Evolutionary conservation across 176 grass and related monocot species (phyloP).

Genomic region (Oropetium thomaeum): DNA sequence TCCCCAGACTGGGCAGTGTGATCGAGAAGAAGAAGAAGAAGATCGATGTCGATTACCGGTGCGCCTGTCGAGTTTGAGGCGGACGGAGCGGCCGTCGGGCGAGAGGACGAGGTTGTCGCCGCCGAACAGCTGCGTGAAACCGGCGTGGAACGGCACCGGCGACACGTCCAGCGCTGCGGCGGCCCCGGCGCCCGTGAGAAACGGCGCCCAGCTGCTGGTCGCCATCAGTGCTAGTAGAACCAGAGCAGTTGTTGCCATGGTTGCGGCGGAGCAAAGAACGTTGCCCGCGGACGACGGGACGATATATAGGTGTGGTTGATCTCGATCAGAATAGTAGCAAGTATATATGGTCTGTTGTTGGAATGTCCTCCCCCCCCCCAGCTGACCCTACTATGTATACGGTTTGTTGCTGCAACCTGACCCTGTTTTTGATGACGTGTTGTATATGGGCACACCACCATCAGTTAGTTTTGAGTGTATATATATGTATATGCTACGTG

Average conservation of each 20-base stretch:
- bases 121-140: slow-evolving; percentile 65
- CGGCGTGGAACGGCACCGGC: slow-evolving; percentile 55
- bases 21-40: neutral
- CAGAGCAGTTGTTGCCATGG: neutral
- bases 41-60: slow-evolving; percentile 46
- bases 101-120: slow-evolving; percentile 60
- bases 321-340: too few relatives aligned
- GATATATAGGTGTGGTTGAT: too few relatives aligned
- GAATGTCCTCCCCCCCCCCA: too few relatives aligned
- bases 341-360: too few relatives aligned
- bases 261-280: too few relatives aligned
- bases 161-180: slow-evolving; percentile 28
- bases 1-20: neutral
- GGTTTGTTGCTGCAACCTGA: too few relatives aligned
- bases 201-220: neutral
- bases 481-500: neutral
- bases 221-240: neutral
- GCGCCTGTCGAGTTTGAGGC: slow-evolving; percentile 58
- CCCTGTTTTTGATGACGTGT: too few relatives aligned
- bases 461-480: neutral
- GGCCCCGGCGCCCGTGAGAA: neutral
- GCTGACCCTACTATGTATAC: too few relatives aligned
- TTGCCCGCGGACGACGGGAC: too few relatives aligned
- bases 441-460: neutral
- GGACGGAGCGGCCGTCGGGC: slow-evolving; percentile 41